These are phyloP conservation scores for Brassica balearica DNA, from an alignment of 441 rosid genomes.

Conservation along the genomic window DNA sequence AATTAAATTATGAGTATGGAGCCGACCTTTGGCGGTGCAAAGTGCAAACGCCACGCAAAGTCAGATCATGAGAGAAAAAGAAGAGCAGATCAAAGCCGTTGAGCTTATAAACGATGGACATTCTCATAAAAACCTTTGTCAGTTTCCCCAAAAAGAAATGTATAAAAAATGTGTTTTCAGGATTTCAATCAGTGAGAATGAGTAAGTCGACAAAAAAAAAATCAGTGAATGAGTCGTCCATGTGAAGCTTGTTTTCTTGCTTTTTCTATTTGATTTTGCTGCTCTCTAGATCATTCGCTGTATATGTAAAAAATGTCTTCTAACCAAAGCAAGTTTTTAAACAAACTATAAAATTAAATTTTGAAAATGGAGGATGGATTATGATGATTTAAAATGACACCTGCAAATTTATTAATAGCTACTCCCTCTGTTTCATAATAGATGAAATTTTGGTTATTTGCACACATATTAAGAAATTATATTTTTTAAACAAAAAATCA, in stretches of 20 bases:
- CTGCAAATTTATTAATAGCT: background rate
- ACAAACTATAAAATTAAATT: background rate
- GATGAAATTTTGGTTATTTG: too few species aligned
- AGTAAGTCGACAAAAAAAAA: background rate
- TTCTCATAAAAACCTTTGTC: constrained; percentile 35
- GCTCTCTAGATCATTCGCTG: constrained; percentile 16
- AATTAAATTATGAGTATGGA: background rate
- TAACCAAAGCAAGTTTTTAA: background rate
- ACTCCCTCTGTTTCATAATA: too few species aligned
- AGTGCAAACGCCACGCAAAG: constrained; percentile 33
- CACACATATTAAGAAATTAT: too few species aligned
- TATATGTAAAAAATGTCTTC: background rate
- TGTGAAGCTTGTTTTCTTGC: constrained; percentile 41
- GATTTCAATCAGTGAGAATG: background rate
- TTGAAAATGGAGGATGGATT: background rate
- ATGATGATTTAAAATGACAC: background rate
- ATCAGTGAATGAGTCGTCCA: constrained; percentile 36
- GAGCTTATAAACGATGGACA: constrained; percentile 1
- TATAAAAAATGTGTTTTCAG: background rate
- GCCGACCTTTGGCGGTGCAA: constrained; percentile 34
- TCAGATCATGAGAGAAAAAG: constrained; percentile 21
- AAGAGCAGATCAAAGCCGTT: constrained; percentile 27
- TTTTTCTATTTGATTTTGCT: constrained; percentile 20
- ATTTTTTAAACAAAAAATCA: too few species aligned
- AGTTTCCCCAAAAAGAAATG: constrained; percentile 25